These are phyloP conservation scores for Pistacia vera DNA, from an alignment of 345 rosid genomes.

Conservation along the genomic window DNA sequence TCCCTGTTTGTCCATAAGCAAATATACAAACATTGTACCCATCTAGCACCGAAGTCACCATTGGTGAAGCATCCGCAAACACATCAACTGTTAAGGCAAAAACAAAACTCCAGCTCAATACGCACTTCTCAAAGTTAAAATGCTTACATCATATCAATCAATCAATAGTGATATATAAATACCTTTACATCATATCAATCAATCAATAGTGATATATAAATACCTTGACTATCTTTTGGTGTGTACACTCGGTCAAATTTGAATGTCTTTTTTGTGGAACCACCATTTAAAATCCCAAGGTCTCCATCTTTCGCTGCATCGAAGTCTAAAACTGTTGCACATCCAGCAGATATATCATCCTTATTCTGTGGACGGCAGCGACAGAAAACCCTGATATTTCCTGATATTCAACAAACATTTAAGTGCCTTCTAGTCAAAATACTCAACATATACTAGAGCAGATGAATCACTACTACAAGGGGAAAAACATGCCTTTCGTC, in stretches of 20 bases:
- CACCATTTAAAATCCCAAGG: constrained; percentile 67
- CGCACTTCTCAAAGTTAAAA: constrained; percentile 6
- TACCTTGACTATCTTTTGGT: constrained; percentile 94
- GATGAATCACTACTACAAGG: constrained; percentile 14
- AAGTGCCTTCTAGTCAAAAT: not conserved
- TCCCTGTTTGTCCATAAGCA: constrained; percentile 98
- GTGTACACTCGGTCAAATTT: constrained; percentile 88
- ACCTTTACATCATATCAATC: constrained; percentile 47
- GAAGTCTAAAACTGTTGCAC: constrained; percentile 69
- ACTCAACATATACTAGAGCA: constrained; percentile 3
- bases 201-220: not conserved
- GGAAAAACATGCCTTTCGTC: constrained; percentile 62
- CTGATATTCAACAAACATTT: constrained; percentile 42
- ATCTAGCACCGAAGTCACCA: constrained; percentile 90
- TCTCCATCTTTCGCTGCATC: constrained; percentile 90
- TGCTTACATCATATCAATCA: not conserved
- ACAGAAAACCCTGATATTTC: constrained; percentile 94
- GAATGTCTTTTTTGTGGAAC: constrained; percentile 63
- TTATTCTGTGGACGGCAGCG: constrained; percentile 88
- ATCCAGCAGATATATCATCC: constrained; percentile 62
- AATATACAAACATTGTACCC: constrained; percentile 98
- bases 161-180: not conserved
- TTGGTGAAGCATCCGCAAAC: constrained; percentile 84
- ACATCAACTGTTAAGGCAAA: constrained; percentile 68
- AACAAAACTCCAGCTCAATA: constrained; percentile 4